Base-by-base conservation (phyloP, 495 filamentous ascomycete species). In the Xylaria venustula region DNA sequence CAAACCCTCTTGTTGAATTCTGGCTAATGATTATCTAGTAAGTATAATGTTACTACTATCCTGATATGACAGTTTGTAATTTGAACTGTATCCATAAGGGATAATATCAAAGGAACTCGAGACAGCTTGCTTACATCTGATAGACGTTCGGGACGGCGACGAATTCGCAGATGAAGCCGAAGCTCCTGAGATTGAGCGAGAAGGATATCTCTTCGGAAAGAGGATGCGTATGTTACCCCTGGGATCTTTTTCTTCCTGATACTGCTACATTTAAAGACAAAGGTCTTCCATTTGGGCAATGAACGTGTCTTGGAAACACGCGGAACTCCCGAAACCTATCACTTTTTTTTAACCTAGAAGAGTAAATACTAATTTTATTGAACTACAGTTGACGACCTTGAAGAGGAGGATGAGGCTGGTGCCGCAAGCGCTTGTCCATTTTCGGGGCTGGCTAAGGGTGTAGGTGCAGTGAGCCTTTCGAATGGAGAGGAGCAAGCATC, bases 101-200 rank as follows among this genome's bases (percentile, higher is more conserved):
- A 20, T 1, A 15, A 20, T 28, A 49, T n/a, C 8, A 5, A 4
- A 37, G 17, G 7, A 45, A 5, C 11, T 20, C 7, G 5, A 36
- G 12, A 45, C 14, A 3, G 3, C 47, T 52, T 34, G 23, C 57
- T 60, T 8, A 60, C 47, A 19, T 30, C 15, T 52, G 14, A 41
- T n/a, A 60, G 57, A 90, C 60, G 81, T 88, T 4, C 77, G 81
- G 23, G 88, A 92, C 60, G 87, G 88, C 36, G 88, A 89, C 32
- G 87, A 91, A 69, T 90, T 77, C 62, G 82, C 76, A 23, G 84
- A 84, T 2, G 85, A 87, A 36, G 81, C 81, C 54, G 82, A 81
- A n/a, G 73, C 79, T 26, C 76, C 71, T 19, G 74, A 84, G n/a
- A 72, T 87, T 11, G 84, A 87, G 63, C 70, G 69, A 30, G 87